Conservation (phyloP, 345 rosid species). For the Citrus cavaleriei region DNA sequence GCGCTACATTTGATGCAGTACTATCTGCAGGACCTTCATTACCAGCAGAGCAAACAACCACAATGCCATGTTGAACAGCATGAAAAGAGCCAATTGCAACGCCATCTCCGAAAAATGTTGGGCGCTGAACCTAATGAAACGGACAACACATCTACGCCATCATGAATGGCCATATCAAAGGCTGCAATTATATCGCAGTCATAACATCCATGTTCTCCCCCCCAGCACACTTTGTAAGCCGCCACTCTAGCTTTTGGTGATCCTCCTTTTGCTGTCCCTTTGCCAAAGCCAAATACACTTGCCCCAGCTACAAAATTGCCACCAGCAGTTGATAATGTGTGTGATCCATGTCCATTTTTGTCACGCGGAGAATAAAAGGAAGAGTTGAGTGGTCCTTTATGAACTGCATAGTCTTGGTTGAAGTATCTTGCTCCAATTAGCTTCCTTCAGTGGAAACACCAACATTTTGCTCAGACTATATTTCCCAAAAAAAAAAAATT, state of each 20-base stretch:
- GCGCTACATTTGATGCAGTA: constrained; percentile 64
- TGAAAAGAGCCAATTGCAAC: constrained; percentile 78
- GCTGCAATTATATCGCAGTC: constrained; percentile 70
- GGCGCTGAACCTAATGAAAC: constrained; percentile 48
- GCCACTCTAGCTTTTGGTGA: constrained; percentile 81
- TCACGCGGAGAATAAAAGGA: constrained; percentile 64
- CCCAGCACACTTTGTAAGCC: constrained; percentile 74
- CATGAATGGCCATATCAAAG: constrained; percentile 73
- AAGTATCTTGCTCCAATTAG: constrained; percentile 61
- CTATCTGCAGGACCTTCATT: constrained; percentile 72
- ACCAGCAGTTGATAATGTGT: constrained; percentile 84
- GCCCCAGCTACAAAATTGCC: constrained; percentile 57
- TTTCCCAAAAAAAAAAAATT: too few species aligned
- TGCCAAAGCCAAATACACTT: constrained; percentile 45
- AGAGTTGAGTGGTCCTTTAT: constrained; percentile 43
- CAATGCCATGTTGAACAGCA: constrained; percentile 57
- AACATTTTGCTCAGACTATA: too few species aligned
- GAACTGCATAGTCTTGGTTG: constrained; percentile 45
- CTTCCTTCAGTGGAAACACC: constrained; percentile 42
- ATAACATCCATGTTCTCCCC: constrained; percentile 57
- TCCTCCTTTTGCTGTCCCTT: constrained; percentile 81
- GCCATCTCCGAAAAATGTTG: constrained; percentile 36
- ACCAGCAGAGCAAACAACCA: constrained; percentile 69
- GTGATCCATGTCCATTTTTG: constrained; percentile 76
- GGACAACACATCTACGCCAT: constrained; percentile 75